Percentiles rank a stretch among this genome's conserved stretches.
phyloP scores from a whole-genome alignment of 73 alveolate genomes.

The Paramecium primaurelia region DNA sequence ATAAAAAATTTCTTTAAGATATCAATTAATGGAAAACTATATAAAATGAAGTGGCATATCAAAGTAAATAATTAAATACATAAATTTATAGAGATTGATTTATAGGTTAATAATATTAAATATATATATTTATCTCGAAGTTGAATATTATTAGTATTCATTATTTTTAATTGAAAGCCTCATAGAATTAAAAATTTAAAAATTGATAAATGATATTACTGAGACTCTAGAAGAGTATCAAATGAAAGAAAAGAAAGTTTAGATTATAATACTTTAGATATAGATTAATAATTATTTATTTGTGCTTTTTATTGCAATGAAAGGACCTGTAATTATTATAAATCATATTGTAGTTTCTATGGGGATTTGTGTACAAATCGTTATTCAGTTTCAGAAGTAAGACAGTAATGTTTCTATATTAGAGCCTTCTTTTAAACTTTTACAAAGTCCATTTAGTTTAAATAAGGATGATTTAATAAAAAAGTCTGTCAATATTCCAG shows the following conservation, averaged over 20 bases:
- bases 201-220: background rate
- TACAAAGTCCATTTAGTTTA: background rate
- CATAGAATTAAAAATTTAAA: background rate
- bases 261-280: background rate
- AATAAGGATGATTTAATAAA: background rate
- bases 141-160: background rate
- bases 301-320: background rate
- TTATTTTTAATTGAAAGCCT: background rate
- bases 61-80: too few relatives aligned
- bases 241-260: background rate
- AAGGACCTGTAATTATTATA: background rate
- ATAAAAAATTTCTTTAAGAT: too few relatives aligned
- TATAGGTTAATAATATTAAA: background rate
- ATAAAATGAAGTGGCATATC: too few relatives aligned
- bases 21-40: too few relatives aligned
- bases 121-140: background rate
- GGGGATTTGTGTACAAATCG: conserved; percentile 12
- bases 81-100: background rate
- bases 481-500: conserved; percentile 7
- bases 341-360: background rate
- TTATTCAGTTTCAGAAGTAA: background rate
- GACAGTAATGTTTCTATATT: background rate
- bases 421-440: background rate
- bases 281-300: background rate
- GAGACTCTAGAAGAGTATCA: background rate